Evolutionary conservation across 805 yeast genomes (phyloP).

Genomic region (Blastobotrys attinorum): DNA sequence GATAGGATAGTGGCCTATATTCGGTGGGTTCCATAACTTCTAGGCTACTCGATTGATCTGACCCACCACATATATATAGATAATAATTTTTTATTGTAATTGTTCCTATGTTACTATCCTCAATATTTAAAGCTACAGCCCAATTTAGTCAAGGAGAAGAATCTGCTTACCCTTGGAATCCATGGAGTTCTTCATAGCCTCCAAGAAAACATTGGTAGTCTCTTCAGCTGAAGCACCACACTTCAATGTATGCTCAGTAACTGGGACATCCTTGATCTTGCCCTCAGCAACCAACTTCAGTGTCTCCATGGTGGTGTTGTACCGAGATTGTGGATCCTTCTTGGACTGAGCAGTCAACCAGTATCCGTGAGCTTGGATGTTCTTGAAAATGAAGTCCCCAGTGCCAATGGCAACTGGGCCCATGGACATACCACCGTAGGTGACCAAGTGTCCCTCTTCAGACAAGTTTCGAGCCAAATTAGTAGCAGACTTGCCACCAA

Average conservation of each 20-base stretch:
- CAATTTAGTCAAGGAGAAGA: too few relatives aligned
- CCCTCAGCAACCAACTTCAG: conserved; percentile 52
- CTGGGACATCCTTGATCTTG: conserved; percentile 43
- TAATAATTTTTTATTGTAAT: too few relatives aligned
- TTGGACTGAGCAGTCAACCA: conserved; percentile 77
- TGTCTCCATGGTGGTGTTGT: conserved; percentile 45
- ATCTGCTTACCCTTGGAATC: conserved; percentile 37
- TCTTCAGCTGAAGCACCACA: conserved; percentile 35
- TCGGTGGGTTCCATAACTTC: too few relatives aligned
- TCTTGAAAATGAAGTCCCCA: conserved; percentile 81
- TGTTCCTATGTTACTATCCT: not conserved
- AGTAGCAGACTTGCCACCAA: conserved; percentile 83
- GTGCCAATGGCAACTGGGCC: conserved; percentile 93
- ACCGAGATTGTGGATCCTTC: conserved; percentile 52
- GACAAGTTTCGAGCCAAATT: conserved; percentile 77
- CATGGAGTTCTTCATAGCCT: conserved; percentile 36
- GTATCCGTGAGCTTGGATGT: conserved; percentile 77
- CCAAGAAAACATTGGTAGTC: conserved; percentile 35
- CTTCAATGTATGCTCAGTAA: conserved; percentile 33
- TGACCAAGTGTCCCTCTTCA: conserved; percentile 65
- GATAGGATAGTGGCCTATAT: too few relatives aligned
- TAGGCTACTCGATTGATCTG: too few relatives aligned
- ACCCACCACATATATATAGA: too few relatives aligned
- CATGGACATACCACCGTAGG: conserved; percentile 97
- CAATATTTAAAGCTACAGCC: too few relatives aligned